Base-by-base conservation (phyloP, 148 eudicot species). In the Heliosperma pusillum region DNA sequence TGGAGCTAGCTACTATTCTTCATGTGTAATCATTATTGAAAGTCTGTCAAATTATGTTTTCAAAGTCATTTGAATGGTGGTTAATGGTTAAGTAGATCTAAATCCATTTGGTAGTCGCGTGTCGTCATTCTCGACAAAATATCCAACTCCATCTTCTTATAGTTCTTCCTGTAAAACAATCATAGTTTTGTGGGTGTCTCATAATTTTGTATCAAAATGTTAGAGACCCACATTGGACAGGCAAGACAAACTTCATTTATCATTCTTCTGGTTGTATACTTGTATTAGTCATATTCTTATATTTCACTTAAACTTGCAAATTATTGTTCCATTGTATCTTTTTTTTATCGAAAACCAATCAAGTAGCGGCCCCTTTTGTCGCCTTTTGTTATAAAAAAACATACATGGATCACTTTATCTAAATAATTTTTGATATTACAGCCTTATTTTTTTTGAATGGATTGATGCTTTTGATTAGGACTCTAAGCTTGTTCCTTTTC, bases 331-430 rank as follows among this genome's bases (percentile, higher is more conserved):
- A 42, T 8, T 20, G 70, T 67, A 42, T 21, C 55, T 67, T 67
- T 30, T 66, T 16, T 25, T 10, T 42, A 22, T 50, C 55, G 55
- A 11, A 67, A 44, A 67, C 17, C 20, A 42, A 20, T 67, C 45
- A 21, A 21, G 27, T 20, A 0, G 62, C 16, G 10, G 27, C 24
- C 70, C 15, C 53, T 66, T 0, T 67, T 67, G 45, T 65, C 55
- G 55, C 55, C 55, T 65, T 13, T 19, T 33, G 45, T 17, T 64
- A 8, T 27, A 27, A 64, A 64, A 61, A 64, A 29, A 17, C 42
- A 27, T 5, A 64, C n/a, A 27, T 20, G 70, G 70, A 36, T 36
- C 70, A 66, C 70, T 36, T 66, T 36, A 19, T 40, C 45, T 66
- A 45, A 12, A 19, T 20, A 66, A 66, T 42, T 7, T n/a, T 58